These are phyloP conservation scores for Chenopodium album DNA, from an alignment of 148 eudicot genomes.

Conservation along the genomic window DNA sequence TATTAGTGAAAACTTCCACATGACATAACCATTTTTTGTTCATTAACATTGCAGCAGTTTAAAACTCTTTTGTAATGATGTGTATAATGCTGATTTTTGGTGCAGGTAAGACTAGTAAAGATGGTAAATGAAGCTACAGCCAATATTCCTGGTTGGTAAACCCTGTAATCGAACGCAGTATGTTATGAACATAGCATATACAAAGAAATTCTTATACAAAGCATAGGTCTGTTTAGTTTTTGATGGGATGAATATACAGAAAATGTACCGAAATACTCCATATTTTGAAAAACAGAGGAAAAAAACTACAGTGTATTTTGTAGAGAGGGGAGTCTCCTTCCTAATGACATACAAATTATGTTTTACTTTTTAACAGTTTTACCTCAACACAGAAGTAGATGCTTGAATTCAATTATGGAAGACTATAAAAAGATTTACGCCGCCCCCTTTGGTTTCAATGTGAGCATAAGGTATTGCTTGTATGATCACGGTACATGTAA, in stretches of 20 bases:
- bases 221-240: neutral
- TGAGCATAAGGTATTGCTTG: too few species aligned
- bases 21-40: neutral
- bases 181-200: neutral
- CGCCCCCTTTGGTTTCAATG: too few species aligned
- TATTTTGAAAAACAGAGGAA: neutral
- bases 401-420: too few species aligned
- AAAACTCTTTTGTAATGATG: neutral
- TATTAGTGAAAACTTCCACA: neutral
- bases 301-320: neutral
- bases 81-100: neutral
- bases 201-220: neutral
- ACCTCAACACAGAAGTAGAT: too few species aligned
- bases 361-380: too few species aligned
- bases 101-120: constrained; percentile 44
- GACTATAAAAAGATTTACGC: too few species aligned
- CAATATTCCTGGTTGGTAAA: constrained; percentile 46
- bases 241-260: neutral
- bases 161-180: neutral
- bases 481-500: too few species aligned
- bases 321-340: too few species aligned
- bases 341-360: too few species aligned
- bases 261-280: neutral
- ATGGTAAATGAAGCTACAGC: constrained; percentile 54
- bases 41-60: neutral